Base-by-base conservation (phyloP, 495 filamentous ascomycete genomes). In the Talaromyces ruber region DNA sequence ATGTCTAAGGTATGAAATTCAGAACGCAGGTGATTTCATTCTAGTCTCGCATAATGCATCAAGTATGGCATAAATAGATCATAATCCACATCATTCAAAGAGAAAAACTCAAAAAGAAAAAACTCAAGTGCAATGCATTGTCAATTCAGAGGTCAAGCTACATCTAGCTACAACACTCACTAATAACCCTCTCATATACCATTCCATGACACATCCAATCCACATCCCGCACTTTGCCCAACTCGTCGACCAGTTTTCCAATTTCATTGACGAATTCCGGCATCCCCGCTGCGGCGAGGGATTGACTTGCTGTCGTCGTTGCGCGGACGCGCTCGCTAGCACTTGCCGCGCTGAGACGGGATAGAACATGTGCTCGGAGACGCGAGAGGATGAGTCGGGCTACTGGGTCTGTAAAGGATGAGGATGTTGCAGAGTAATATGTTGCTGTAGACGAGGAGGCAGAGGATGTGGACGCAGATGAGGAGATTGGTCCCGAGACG, bases 201-300 rank as follows among this genome's bases (percentile, higher is more conserved):
- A 71, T 60, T 26, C 84, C 84, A 76, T 97, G 95, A 50, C 86
- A 84, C 58, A 84, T 80, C 70, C 91, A 86, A 72, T 98, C 93
- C 34, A 96, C 88, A 50, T 82, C 81, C 11, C 87, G 85, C 25
- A 96, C 85, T 68, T 82, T 85, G 61, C 82, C 81, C 64, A 96
- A 71, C 74, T 89, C 86, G 14, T 96, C 93, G 14, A 92, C 88
- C 64, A 96, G 81, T 32, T 86, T 84, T 6, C 89, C 86, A n/a
- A 98, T 85, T 68, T 86, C 86, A 54, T 77, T 84, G n/a, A 93
- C 88, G 74, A 96, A 97, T 73, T 98, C 94, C 0, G 88, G 85
- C 73, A 98, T 81, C 0, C 94, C 95, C 43, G 87, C 82, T 2
- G 83, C 81, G 2, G 90, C 89, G 16, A 98, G 78, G 53, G 86